phyloP scores from a whole-genome alignment of 2,329 filamentous ascomycete species.

The Pseudopyricularia javanii region DNA sequence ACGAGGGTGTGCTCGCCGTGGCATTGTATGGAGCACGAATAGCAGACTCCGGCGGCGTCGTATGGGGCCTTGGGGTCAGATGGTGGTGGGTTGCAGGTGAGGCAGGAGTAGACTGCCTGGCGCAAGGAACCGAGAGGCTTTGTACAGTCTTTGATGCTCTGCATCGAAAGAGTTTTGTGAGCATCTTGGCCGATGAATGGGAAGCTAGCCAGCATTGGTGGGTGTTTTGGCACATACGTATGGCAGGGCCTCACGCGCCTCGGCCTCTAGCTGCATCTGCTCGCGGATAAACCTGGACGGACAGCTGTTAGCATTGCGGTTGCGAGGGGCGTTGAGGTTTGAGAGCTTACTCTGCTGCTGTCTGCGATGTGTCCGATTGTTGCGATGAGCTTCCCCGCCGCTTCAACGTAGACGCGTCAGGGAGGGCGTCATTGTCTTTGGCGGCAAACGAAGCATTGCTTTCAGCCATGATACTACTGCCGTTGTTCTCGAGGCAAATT shows the following conservation, averaged over 20 bases:
- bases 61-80: constrained; percentile 48
- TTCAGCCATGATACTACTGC: constrained; percentile 1
- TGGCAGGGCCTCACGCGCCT: constrained; percentile 87
- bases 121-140: constrained; percentile 77
- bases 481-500: neutral
- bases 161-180: neutral
- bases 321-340: too few species aligned
- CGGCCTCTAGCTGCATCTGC: constrained; percentile 83
- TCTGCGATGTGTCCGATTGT: constrained; percentile 54
- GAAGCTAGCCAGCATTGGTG: neutral
- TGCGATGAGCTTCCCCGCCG: constrained; percentile 50
- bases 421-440: constrained; percentile 28
- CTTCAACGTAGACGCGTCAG: constrained; percentile 18
- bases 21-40: constrained; percentile 91
- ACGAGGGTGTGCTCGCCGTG: constrained; percentile 92
- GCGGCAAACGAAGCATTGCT: constrained; percentile 5
- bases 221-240: constrained; percentile 47
- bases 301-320: too few species aligned
- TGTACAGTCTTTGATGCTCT: constrained; percentile 93
- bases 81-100: constrained; percentile 84
- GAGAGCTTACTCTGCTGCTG: constrained; percentile 50
- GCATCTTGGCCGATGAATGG: neutral
- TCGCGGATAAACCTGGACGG: constrained; percentile 64
- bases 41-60: constrained; percentile 76
- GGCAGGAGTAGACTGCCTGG: constrained; percentile 81